phyloP scores from a whole-genome alignment of 306 rosid species.

The Corylus heterophylla region DNA sequence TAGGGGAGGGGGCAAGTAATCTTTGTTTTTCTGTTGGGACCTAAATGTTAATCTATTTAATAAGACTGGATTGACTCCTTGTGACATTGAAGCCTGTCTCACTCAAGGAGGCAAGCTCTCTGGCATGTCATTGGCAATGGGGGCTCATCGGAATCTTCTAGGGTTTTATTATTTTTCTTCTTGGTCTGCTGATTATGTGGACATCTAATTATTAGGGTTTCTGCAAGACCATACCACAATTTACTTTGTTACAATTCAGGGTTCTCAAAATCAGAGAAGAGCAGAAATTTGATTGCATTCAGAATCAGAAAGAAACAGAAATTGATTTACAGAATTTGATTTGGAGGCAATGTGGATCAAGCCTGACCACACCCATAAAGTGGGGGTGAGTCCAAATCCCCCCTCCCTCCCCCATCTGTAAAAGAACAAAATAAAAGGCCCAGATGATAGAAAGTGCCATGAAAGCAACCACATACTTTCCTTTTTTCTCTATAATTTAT shows the following conservation, averaged over 20 bases:
- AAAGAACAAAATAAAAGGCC: conserved; percentile 32
- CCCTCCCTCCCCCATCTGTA: background rate
- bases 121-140: conserved; percentile 52
- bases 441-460: conserved; percentile 50
- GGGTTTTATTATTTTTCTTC: conserved; percentile 11
- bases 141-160: conserved; percentile 41
- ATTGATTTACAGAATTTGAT: too few relatives aligned
- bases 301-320: too few relatives aligned
- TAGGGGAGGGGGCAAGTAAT: background rate
- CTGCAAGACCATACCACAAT: background rate
- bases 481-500: conserved; percentile 34
- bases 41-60: background rate
- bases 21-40: background rate
- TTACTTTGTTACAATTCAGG: background rate
- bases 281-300: too few relatives aligned
- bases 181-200: background rate
- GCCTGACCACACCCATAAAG: conserved; percentile 50
- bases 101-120: conserved; percentile 54
- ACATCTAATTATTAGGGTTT: background rate
- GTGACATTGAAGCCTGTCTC: conserved; percentile 56
- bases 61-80: conserved; percentile 18
- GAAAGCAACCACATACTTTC: conserved; percentile 63
- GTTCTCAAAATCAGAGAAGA: too few relatives aligned
- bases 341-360: conserved; percentile 56
- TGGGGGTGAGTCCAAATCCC: conserved; percentile 34